Conservation (phyloP, 441 rosid species). For the Adansonia rubrostipa region DNA sequence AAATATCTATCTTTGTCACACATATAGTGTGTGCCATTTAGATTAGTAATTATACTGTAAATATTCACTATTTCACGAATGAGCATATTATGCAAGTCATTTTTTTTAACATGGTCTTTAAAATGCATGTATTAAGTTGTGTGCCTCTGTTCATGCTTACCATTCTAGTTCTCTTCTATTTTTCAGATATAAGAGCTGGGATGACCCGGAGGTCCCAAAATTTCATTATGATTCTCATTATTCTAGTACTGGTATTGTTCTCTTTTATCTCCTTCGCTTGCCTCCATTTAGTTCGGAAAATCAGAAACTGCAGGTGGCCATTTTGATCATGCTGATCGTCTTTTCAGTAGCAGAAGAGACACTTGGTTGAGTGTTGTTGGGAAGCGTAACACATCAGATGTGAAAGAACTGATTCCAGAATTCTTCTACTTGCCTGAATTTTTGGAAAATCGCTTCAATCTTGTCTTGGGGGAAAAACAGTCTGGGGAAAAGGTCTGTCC, state of each 20-base stretch:
- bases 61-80: neutral
- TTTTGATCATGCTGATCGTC: slow-evolving; percentile 99
- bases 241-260: slow-evolving; percentile 99
- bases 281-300: slow-evolving; percentile 98
- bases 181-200: slow-evolving; percentile 98
- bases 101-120: slow-evolving; percentile 1
- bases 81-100: slow-evolving; percentile 11
- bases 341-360: slow-evolving; percentile 87
- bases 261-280: slow-evolving; percentile 95
- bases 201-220: slow-evolving; percentile 99
- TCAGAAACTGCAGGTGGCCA: slow-evolving; percentile 99
- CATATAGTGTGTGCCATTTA: neutral
- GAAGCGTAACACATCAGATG: slow-evolving; percentile 97
- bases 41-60: slow-evolving; percentile 1
- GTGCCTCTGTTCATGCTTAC: neutral
- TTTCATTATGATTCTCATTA: slow-evolving; percentile 99
- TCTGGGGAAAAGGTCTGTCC: slow-evolving; percentile 95
- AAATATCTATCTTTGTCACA: neutral
- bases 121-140: neutral
- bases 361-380: slow-evolving; percentile 99
- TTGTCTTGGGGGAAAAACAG: slow-evolving; percentile 96
- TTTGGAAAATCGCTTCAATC: slow-evolving; percentile 80
- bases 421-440: slow-evolving; percentile 99
- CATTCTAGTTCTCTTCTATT: slow-evolving; percentile 25
- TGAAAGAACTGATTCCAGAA: slow-evolving; percentile 98